Evolutionary conservation across 805 yeast genomes (phyloP), one percentile per base, ranked within the genome.

Genomic region (Kodamaea sagamina): DNA sequence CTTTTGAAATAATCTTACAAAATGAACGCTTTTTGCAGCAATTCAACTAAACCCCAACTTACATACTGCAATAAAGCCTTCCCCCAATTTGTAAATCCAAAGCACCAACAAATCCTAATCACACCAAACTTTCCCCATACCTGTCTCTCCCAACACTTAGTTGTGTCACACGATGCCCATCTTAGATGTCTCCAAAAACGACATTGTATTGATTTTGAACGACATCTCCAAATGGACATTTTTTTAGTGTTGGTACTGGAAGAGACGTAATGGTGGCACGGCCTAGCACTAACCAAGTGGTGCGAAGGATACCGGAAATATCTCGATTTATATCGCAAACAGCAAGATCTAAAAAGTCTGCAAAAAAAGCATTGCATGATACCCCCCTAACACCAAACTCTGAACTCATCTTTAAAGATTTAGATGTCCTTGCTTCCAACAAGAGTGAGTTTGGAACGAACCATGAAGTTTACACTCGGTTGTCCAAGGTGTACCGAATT

Each of bases 401-500:
- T n/a, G n/a, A n/a, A n/a, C n/a, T n/a, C n/a, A n/a, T n/a, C n/a
- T n/a, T n/a, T n/a, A n/a, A n/a, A n/a, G n/a, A n/a, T n/a, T n/a
- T n/a, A n/a, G n/a, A n/a, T n/a, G 19, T 8, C 34, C 34, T 4
- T 13, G 19, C 7, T 4, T n/a, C 32, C 32, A 29, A 5, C 19
- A 17, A 29, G 11, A 29, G 19, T 11, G 10, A 17, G 12, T 29
- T 13, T 17, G 17, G 11, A 6, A 13, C 15, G 11, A 29, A 15
- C 17, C 37, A 29, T 11, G 19, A 28, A 12, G 18, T 36, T 3
- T 38, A 27, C 27, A 29, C 32, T 7, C 31, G 60, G 36, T 39
- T 54, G n/a, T 47, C 55, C 12, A 36, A 48, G 46, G 58, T 49
- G n/a, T 55, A 43, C 36, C 26, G 36, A 6, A 16, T 41, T 1